Evolutionary conservation across 768 basidiomycete genomes (phyloP).

Genomic region (Trametes maxima): DNA sequence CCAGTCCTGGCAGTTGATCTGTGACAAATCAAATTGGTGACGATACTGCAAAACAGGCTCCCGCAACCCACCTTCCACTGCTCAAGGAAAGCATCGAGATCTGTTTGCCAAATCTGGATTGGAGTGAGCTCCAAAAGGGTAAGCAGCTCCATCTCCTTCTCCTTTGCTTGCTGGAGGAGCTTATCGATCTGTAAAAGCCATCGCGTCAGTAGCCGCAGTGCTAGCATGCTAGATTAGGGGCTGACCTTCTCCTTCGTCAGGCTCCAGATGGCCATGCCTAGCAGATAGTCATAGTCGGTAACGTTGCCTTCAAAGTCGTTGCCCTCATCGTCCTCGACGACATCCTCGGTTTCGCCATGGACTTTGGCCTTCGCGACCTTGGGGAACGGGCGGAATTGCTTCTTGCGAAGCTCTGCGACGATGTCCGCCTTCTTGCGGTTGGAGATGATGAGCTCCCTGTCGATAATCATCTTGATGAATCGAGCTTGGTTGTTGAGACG

Average conservation of each 20-base stretch:
- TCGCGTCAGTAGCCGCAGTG: not conserved
- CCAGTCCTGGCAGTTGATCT: conserved; percentile 48
- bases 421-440: conserved; percentile 90
- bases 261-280: conserved; percentile 95
- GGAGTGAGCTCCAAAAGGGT: conserved; percentile 76
- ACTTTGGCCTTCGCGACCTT: conserved; percentile 72
- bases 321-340: conserved; percentile 50
- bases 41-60: not conserved
- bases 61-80: conserved; percentile 75
- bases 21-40: conserved; percentile 7
- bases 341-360: conserved; percentile 64
- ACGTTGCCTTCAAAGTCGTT: conserved; percentile 34
- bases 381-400: conserved; percentile 90
- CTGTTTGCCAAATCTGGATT: conserved; percentile 85
- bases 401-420: conserved; percentile 77
- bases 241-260: conserved; percentile 89
- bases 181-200: conserved; percentile 67
- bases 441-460: conserved; percentile 76
- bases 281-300: conserved; percentile 88
- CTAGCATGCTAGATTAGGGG: not conserved
- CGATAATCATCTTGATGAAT: conserved; percentile 95
- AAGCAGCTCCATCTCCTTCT: conserved; percentile 83
- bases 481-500: conserved; percentile 92
- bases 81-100: conserved; percentile 79
- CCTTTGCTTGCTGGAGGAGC: conserved; percentile 74